A percentile compares a stretch with the other conserved stretches of the same genome.
Conservation (phyloP, 148 eudicot species). For the Fagopyrum esculentum region DNA sequence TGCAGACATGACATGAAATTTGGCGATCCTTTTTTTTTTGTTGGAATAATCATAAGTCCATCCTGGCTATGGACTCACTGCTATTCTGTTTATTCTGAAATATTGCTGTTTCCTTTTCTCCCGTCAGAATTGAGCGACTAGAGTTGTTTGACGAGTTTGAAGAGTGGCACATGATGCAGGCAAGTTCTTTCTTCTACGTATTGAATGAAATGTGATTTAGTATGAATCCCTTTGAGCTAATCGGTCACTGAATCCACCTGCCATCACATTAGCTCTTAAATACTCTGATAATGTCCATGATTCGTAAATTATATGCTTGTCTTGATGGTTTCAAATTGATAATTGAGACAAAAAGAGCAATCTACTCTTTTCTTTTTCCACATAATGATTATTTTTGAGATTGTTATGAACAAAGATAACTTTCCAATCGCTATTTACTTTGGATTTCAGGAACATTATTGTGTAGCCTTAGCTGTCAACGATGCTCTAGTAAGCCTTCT, state of each 20-base stretch:
- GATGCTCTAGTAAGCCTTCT: conserved; percentile 59
- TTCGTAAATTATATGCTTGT: background rate
- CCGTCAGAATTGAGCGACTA: conserved; percentile 79
- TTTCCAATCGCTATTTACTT: background rate
- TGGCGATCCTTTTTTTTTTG: background rate
- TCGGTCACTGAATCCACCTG: background rate
- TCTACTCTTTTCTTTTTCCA: background rate
- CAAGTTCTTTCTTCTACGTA: conserved; percentile 26
- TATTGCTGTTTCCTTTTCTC: conserved; percentile 12
- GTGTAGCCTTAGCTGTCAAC: conserved; percentile 74
- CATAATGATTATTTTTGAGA: background rate
- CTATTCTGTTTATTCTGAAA: conserved; percentile 6
- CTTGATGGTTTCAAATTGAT: background rate
- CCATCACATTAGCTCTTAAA: background rate
- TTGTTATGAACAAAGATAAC: background rate
- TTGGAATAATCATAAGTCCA: background rate
- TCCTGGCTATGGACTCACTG: background rate
- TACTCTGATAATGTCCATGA: background rate
- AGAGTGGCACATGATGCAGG: conserved; percentile 98
- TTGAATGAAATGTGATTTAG: background rate
- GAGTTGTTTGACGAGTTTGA: conserved; percentile 94
- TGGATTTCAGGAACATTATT: conserved; percentile 77
- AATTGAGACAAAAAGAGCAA: background rate
- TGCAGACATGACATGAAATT: background rate
- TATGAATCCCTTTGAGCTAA: background rate